Conservation (phyloP, 2,329 filamentous ascomycete species). For the Capronia americana region DNA sequence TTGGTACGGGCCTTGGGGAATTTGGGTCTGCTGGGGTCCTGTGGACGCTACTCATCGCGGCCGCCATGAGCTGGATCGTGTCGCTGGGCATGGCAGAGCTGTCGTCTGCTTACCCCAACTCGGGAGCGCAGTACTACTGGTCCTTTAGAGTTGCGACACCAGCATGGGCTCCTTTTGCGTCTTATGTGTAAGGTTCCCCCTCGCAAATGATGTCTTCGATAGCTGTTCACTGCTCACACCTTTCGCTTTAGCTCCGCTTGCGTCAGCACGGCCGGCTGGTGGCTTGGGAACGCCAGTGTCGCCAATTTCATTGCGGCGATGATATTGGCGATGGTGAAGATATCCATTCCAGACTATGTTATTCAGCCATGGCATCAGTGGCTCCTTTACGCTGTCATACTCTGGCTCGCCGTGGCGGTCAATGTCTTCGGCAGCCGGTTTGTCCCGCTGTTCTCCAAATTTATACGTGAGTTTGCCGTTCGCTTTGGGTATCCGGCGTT, state of each 20-base stretch:
- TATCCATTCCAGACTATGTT: slow-evolving; percentile 13
- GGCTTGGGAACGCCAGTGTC: slow-evolving; percentile 17
- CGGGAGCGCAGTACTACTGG: slow-evolving; percentile 28
- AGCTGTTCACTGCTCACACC: neutral
- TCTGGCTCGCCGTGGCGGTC: slow-evolving; percentile 14
- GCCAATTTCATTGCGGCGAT: slow-evolving; percentile 25
- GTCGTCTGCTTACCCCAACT: slow-evolving; percentile 14
- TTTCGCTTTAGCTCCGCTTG: slow-evolving; percentile 8
- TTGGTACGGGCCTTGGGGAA: slow-evolving; percentile 20
- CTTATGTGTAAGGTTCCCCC: slow-evolving; percentile 13
- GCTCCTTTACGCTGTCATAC: slow-evolving; percentile 9
- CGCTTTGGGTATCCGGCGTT: too few species aligned
- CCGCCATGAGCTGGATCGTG: slow-evolving; percentile 16
- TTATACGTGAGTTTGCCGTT: neutral
- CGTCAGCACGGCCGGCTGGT: slow-evolving; percentile 23
- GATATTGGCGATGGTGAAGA: slow-evolving; percentile 20
- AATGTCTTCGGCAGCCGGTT: slow-evolving; percentile 12
- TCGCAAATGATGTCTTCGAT: neutral
- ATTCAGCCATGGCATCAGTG: slow-evolving; percentile 21
- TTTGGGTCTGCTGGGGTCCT: slow-evolving; percentile 16
- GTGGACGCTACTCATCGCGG: slow-evolving; percentile 21
- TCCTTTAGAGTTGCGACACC: slow-evolving; percentile 17
- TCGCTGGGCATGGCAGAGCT: slow-evolving; percentile 24
- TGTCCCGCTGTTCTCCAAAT: slow-evolving; percentile 12
- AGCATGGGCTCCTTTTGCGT: slow-evolving; percentile 18